Evolutionary conservation across 306 rosid species (phyloP), one percentile per base, ranked within the genome.

Genomic region (Crotalaria pallida): DNA sequence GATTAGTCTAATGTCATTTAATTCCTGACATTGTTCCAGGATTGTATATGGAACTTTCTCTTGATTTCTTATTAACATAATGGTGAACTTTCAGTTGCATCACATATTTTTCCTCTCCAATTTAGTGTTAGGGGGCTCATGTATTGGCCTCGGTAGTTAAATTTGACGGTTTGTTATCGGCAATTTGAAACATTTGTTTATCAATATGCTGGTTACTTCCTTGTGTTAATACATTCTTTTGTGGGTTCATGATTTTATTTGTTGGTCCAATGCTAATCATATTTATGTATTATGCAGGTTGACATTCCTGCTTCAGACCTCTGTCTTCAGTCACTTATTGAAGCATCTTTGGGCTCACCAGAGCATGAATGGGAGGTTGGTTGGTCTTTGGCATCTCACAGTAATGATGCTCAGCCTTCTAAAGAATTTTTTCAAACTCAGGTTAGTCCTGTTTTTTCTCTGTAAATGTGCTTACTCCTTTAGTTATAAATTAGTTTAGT

Each of bases 331-430:
- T 80, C 90, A 62, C 88, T 94, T 82, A 78, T 85, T 61, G 90
- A 84, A 81, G 86, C 91, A 71, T 94, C 98, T 56, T 51, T 68
- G 18, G 88, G 88, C 71, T 72, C 89, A 71, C 59, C 81, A 10
- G 84, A 90, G 67, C 88, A 83, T 22, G 86, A 86, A 78, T 94
- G 98, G 97, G 98, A 90, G 82, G 83, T 85, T 55, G 97, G 98
- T 70, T 94, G 97, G 97, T 90, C 95, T 69, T 81, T 94, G 83
- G 88, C 96, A 72, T 90, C 97, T 45, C 48, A 81, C 48, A 73
- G 43, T 69, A 87, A 64, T 29, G 86, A 77, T 74, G 69, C 87
- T 47, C 87, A 77, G 57, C 68, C 82, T 38, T 65, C 82, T 48
- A 67, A 40, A 59, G 83, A 72, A 59, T 33, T 31, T 47, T 63